phyloP scores from a whole-genome alignment of 192 early-diverging fungal species.

The Dissophora ornata region DNA sequence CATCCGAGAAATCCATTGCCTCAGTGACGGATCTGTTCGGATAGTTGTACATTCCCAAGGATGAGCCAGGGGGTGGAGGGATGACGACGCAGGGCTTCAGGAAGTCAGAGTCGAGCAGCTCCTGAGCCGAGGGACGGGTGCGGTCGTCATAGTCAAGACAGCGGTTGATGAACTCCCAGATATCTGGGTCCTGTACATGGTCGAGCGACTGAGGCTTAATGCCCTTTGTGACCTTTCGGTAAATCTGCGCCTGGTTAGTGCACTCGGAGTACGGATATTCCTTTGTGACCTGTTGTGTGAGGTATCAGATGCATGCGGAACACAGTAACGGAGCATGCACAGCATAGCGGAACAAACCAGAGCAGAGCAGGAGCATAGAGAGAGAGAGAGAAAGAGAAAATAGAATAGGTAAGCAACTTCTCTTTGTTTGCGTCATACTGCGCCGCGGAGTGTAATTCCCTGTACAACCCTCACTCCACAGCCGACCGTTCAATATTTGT shows the following conservation, averaged over 20 bases:
- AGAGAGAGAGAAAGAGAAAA: too few relatives aligned
- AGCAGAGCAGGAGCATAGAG: background rate
- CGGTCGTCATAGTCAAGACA: slow-evolving; percentile 73
- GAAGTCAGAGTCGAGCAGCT: slow-evolving; percentile 68
- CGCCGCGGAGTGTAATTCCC: too few relatives aligned
- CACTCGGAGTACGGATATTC: slow-evolving; percentile 91
- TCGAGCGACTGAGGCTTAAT: slow-evolving; percentile 77
- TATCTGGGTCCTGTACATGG: slow-evolving; percentile 73
- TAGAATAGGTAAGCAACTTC: too few relatives aligned
- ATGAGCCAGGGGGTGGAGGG: slow-evolving; percentile 2
- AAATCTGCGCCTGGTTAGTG: slow-evolving; percentile 87
- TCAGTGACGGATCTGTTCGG: slow-evolving; percentile 5
- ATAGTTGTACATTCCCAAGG: slow-evolving; percentile 13
- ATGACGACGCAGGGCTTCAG: slow-evolving; percentile 40
- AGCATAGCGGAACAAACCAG: slow-evolving; percentile 7
- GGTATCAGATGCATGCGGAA: background rate
- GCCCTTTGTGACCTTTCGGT: slow-evolving; percentile 79
- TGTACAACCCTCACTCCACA: too few relatives aligned
- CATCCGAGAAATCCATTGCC: slow-evolving; percentile 13
- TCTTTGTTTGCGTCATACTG: background rate
- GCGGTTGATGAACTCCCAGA: slow-evolving; percentile 72
- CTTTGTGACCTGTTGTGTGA: slow-evolving; percentile 70
- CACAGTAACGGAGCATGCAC: slow-evolving; percentile 3
- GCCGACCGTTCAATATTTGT: background rate
- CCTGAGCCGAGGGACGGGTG: slow-evolving; percentile 62